Percentiles rank a stretch among this genome's conserved stretches.
phyloP scores from a whole-genome alignment of 2,329 filamentous ascomycete genomes.

The Tetracladium maxilliforme region DNA sequence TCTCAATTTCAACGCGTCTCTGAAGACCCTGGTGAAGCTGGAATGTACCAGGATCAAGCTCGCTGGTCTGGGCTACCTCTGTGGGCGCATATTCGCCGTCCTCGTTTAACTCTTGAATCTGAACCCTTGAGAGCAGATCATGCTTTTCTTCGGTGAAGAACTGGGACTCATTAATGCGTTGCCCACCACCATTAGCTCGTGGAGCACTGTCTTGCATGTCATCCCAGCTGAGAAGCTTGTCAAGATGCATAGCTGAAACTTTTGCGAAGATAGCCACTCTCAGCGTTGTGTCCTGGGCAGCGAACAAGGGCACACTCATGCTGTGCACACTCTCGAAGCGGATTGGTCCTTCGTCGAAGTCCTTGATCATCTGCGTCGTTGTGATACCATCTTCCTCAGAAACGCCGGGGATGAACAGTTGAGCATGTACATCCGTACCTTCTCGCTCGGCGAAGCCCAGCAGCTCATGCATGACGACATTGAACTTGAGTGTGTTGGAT shows the following conservation, averaged over 20 bases:
- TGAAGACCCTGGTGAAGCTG: slow-evolving; percentile 93
- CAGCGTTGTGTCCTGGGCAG: slow-evolving; percentile 58
- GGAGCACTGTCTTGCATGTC: slow-evolving; percentile 78
- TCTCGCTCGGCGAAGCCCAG: slow-evolving; percentile 90
- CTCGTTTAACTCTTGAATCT: slow-evolving; percentile 85
- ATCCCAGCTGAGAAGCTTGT: slow-evolving; percentile 96
- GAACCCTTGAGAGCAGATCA: slow-evolving; percentile 75
- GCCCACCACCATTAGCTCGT: slow-evolving; percentile 42
- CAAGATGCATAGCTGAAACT: slow-evolving; percentile 84
- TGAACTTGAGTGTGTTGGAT: slow-evolving; percentile 89
- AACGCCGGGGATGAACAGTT: slow-evolving; percentile 87
- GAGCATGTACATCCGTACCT: slow-evolving; percentile 87
- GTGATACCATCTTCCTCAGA: slow-evolving; percentile 85
- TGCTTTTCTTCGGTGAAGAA: slow-evolving; percentile 90
- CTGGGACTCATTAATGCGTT: slow-evolving; percentile 80
- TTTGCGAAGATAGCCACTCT: slow-evolving; percentile 85
- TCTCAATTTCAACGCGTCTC: slow-evolving; percentile 68
- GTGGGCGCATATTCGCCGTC: slow-evolving; percentile 83
- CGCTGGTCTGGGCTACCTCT: slow-evolving; percentile 76
- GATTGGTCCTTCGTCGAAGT: slow-evolving; percentile 85
- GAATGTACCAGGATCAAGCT: slow-evolving; percentile 78
- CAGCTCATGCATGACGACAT: slow-evolving; percentile 95
- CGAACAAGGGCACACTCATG: slow-evolving; percentile 81
- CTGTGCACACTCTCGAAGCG: slow-evolving; percentile 96
- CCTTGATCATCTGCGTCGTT: slow-evolving; percentile 85